Base-by-base conservation (phyloP, 2,329 filamentous ascomycete genomes). In the Monosporascus cannonballus region DNA sequence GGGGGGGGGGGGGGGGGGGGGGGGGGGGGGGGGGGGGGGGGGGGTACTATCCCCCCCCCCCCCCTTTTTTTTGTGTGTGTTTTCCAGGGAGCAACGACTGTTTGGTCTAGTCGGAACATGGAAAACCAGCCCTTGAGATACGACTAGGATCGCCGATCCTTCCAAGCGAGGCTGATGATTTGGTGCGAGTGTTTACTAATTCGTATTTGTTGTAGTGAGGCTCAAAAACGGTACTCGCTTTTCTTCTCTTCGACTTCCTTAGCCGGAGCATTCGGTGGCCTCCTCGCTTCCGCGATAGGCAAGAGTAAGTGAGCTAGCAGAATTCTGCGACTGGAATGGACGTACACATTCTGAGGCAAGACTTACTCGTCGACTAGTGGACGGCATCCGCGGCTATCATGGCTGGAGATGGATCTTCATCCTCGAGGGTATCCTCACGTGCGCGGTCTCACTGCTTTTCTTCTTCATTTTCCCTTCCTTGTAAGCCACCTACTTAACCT, bases 181-280 rank as follows among this genome's bases (percentile, higher is more conserved):
- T n/a, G 24, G 5, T 6, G 24, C 9, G 22, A 14, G 1, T n/a
- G 25, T 25, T 8, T 46, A 25, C 42, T 46, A 27, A 46, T 27
- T 25, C 24, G 24, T 17, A 24, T 2, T 27, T 18, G 6, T 14
- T 46, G 42, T 27, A 46, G 77, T 45, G 94, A 97, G 71, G 90
- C 92, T 2, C 93, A 97, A 71, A 90, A 90, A 64, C 85, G 94
- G 30, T 96, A 92, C 72, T 89, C 86, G 17, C 92, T 97, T 76
- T 97, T 97, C 77, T 97, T 97, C 76, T 85, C 82, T 64, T 89
- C 80, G 27, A 92, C 89, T 1, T 88, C 86, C 0, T 74, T 93
- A 3, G 89, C 89, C 1, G 89, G 89, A 34, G 89, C 90, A 0
- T 96, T 96, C 62, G 91, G 90, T 44, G 91, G 91, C 2, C 78